Conservation (phyloP, 75 land plant species). For the Pinus taeda region DNA sequence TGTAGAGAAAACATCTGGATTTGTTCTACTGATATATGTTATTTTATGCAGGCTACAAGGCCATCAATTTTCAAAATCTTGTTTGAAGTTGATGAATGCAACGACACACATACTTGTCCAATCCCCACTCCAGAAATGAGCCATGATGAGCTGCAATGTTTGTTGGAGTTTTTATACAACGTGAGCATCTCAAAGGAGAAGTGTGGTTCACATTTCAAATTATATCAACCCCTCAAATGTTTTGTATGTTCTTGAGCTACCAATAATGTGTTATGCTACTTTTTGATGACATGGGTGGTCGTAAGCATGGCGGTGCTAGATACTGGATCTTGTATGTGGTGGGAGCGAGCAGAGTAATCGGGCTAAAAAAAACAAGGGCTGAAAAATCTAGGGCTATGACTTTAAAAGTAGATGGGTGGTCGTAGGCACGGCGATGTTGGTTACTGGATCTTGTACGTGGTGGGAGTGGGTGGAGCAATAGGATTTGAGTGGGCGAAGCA, state of each 20-base stretch:
- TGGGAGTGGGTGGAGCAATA: no score
- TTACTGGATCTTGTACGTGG: no score
- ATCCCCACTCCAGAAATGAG: conserved; percentile 61
- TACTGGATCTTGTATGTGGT: no score
- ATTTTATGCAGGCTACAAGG: conserved; percentile 54
- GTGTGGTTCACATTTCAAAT: conserved; percentile 35
- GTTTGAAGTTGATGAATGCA: conserved; percentile 66
- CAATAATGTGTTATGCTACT: conserved; percentile 50
- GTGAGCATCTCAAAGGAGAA: conserved; percentile 47
- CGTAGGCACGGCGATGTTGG: no score
- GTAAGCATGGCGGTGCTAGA: no score
- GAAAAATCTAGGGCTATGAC: no score
- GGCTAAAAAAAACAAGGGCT: no score
- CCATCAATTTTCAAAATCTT: conserved; percentile 65
- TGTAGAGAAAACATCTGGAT: no score
- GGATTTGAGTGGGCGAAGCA: no score
- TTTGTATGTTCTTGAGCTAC: conserved; percentile 67
- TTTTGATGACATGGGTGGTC: neutral
- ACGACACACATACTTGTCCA: conserved; percentile 40
- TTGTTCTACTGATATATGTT: neutral
- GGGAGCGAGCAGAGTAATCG: no score
- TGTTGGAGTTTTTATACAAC: conserved; percentile 71
- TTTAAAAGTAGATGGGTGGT: no score
- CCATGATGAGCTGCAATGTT: conserved; percentile 57
- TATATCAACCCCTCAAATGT: conserved; percentile 51